Base-by-base conservation (phyloP, 2,329 filamentous ascomycete genomes). In the Fusarium dlaminii region DNA sequence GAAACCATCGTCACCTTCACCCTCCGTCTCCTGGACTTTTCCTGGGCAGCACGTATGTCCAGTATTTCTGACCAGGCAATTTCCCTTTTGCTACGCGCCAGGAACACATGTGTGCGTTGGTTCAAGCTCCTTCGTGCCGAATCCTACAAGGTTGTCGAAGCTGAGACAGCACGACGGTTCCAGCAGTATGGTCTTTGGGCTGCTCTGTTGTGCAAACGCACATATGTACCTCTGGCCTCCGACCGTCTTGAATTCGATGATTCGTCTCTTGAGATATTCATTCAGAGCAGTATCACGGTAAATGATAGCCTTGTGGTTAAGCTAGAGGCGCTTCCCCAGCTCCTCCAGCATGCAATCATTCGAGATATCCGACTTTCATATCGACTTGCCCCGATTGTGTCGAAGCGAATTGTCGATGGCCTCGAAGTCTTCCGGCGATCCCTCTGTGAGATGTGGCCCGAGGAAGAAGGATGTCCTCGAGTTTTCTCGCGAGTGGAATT, bases 1-100 rank as follows among this genome's bases (percentile, higher is more conserved):
- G 87, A 90, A 13, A 84, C 86, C 0, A 64, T 92, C 11, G 83
- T 92, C 18, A 87, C 85, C 0, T 73, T 93, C 5, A 75, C 83
- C 1, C 75, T 90, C 5, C 85, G 88, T 8, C 73, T 78, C 8
- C 83, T 75, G 51, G 49, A 74, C 61, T 29, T 62, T 15, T 43
- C 74, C 3, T 74, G 51, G 54, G 70, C 55, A 22, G 63, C 74
- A 8, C 42, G 27, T 22, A 51, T 57, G 37, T 29, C 39, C 2
- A 10, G 32, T 2, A 45, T 74, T 3, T 46, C 40, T 9, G 27
- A 67, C 4, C 36, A 67, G 24, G 54, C 73, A 18, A 17, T 52
- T 17, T 43, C 34, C 7, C 43, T 77, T 6, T 58, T 79, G 5
- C 13, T 58, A 5, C 61, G 69, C 15, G 77, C 70, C 36, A 69